Percentiles rank a stretch among this genome's conserved stretches.
Conservation (phyloP, 1,284 basidiomycete species). For the Ganoderma meredithae region DNA sequence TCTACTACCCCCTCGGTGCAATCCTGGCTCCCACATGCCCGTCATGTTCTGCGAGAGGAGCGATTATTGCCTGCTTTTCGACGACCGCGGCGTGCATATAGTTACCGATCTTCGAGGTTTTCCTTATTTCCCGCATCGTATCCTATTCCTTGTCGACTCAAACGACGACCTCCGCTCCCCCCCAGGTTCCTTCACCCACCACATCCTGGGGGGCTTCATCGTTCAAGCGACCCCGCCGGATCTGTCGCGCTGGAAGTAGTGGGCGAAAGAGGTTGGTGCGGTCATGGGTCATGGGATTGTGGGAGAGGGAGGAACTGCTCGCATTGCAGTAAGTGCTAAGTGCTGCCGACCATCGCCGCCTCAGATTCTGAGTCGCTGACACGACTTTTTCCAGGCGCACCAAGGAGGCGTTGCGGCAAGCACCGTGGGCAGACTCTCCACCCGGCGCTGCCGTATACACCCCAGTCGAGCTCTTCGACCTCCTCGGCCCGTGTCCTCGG, state of each 20-base stretch:
- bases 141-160: background rate
- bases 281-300: background rate
- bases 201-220: background rate
- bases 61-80: background rate
- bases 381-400: background rate
- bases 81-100: background rate
- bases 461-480: background rate
- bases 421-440: background rate
- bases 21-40: background rate
- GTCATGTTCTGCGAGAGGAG: background rate
- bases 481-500: background rate
- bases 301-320: background rate
- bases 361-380: background rate
- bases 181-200: background rate
- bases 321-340: background rate
- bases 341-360: background rate
- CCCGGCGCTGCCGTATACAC: background rate
- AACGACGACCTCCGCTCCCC: background rate
- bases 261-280: background rate
- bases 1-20: constrained; percentile 4
- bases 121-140: background rate
- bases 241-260: background rate
- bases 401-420: background rate
- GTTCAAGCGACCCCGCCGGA: background rate
- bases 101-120: background rate